phyloP scores from a whole-genome alignment of 2,329 filamentous ascomycete species.

The Trichophyton equinum region DNA sequence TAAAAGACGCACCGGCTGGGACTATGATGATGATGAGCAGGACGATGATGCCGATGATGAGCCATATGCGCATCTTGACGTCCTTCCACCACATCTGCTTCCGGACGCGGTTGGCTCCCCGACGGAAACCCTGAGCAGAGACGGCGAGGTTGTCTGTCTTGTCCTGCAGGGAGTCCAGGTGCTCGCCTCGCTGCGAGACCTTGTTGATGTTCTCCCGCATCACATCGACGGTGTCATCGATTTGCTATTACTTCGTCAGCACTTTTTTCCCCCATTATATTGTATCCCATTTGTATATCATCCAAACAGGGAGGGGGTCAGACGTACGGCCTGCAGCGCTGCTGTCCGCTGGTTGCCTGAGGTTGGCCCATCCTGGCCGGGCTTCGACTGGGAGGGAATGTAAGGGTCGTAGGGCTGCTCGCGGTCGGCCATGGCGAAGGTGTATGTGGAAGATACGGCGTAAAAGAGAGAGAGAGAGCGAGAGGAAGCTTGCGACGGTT shows the following conservation, averaged over 20 bases:
- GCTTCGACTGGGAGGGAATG: slow-evolving; percentile 56
- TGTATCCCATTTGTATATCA: too few relatives aligned
- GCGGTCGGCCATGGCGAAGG: slow-evolving; percentile 42
- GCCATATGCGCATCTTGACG: slow-evolving; percentile 99
- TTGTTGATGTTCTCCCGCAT: slow-evolving; percentile 98
- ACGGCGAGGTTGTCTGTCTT: slow-evolving; percentile 87
- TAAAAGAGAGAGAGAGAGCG: too few relatives aligned
- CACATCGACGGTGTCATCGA: slow-evolving; percentile 85
- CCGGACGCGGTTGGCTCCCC: slow-evolving; percentile 88
- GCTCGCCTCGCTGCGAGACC: slow-evolving; percentile 82
- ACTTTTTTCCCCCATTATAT: too few relatives aligned
- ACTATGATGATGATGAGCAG: slow-evolving; percentile 90
- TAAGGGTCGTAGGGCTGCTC: slow-evolving; percentile 74
- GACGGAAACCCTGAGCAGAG: slow-evolving; percentile 88
- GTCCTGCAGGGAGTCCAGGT: slow-evolving; percentile 76
- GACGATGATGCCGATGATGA: slow-evolving; percentile 81
- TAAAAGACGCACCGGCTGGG: slow-evolving; percentile 56
- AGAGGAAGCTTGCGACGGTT: too few relatives aligned
- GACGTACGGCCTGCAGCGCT: slow-evolving; percentile 74
- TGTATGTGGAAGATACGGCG: neutral
- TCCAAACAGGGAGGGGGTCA: too few relatives aligned
- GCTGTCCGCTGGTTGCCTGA: slow-evolving; percentile 52
- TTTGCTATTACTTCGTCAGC: slow-evolving; percentile 54
- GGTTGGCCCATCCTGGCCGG: slow-evolving; percentile 36
- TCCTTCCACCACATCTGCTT: slow-evolving; percentile 99